Evolutionary conservation across 192 early-diverging fungal genomes (phyloP).

Genomic region (Coemansia sp.): DNA sequence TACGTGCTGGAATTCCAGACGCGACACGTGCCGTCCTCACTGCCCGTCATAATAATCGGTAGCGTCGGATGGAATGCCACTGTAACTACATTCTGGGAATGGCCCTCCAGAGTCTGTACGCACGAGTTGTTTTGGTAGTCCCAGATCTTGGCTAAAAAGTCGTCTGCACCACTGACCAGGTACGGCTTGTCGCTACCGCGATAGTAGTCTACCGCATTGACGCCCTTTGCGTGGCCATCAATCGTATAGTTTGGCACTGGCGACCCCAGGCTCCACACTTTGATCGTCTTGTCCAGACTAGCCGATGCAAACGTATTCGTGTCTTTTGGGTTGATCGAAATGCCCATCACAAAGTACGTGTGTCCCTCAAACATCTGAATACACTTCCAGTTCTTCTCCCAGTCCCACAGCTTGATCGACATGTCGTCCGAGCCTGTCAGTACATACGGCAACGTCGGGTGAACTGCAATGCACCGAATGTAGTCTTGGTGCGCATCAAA

Average conservation of each 20-base stretch:
- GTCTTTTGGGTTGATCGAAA: conserved; percentile 99
- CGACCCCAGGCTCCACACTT: conserved; percentile 96
- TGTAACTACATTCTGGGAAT: conserved; percentile 89
- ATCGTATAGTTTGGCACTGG: conserved; percentile 93
- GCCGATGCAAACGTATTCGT: conserved; percentile 98
- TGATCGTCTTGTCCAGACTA: conserved; percentile 92
- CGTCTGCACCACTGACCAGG: conserved; percentile 91
- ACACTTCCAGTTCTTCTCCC: conserved; percentile 98
- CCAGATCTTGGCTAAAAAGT: conserved; percentile 95
- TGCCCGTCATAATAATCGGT: conserved; percentile 93
- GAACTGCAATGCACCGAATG: conserved; percentile 93
- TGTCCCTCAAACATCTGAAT: conserved; percentile 97
- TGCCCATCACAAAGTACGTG: conserved; percentile 95
- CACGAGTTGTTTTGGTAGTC: conserved; percentile 99
- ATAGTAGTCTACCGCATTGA: conserved; percentile 98
- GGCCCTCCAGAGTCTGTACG: conserved; percentile 97
- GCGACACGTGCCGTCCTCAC: conserved; percentile 92
- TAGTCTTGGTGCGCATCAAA: conserved; percentile 98
- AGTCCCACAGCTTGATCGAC: conserved; percentile 98
- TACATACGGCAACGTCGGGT: conserved; percentile 92
- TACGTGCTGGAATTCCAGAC: conserved; percentile 99
- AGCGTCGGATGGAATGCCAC: conserved; percentile 93
- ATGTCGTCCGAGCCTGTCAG: conserved; percentile 96
- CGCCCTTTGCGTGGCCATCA: conserved; percentile 96
- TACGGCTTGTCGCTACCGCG: conserved; percentile 98